Base-by-base conservation (phyloP, 257 asterid genomes). In the Solanum dulcamara region DNA sequence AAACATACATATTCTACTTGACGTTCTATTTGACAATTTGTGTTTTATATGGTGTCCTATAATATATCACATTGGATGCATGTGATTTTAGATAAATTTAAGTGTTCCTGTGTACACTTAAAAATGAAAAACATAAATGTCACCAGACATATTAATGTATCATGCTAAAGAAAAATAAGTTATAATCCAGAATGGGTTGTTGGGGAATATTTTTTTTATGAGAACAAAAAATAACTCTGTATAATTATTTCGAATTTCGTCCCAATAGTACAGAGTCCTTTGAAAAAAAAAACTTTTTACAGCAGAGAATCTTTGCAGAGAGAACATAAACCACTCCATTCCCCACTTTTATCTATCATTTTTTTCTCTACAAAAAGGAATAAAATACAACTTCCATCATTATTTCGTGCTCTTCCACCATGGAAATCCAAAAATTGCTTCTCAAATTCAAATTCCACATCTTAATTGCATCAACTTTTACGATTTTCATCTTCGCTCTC, bases 341-440 rank as follows among this genome's bases (percentile, higher is more conserved):
- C 62, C 84, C 12, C 84, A 10, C 57, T 2, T 75, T 59, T 55
- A 5, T 11, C 55, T 46, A 24, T 35, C 11, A 22, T 59, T 18
- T 30, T 30, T 4, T 66, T 35, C 77, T 35, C 74, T 59, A 59
- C 68, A 81, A 59, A 81, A 62, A 40, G 22, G 35, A 42, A 74
- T 11, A 14, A 74, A 64, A 26, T n/a, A 64, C 32, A 20, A 24
- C 26, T 14, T 18, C 22, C 44, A 10, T 82, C 6, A 38, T 44
- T 1, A 38, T 44, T 1, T 15, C 13, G 6, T 81, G n/a, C 14
- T 4, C 88, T 32, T 30, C 86, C 5, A 35, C 91, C 89, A 94
- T 93, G 98, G 94, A 93, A 67, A 87, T 92, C 85, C 87, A 85
- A 38, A 87, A 89, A 86, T 88, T 89, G 87, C 86, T 94, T 50